Evolutionary conservation across 805 yeast species (phyloP), one percentile per base, ranked within the genome.

Genomic region (Hyphopichia homilentoma): DNA sequence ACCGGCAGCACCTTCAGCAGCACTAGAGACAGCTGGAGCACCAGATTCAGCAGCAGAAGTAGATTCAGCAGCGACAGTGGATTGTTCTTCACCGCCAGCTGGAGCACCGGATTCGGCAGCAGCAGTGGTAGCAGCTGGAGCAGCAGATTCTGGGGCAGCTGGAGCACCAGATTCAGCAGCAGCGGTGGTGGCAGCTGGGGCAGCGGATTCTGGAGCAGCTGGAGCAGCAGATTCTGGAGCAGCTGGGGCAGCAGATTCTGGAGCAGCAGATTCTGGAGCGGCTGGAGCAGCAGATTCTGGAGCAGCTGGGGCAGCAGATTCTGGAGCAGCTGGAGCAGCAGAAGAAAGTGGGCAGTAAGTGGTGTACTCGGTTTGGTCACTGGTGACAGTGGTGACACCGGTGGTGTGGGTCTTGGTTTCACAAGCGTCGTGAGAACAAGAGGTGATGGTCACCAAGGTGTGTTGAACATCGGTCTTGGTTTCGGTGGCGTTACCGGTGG

Each of bases 401-500:
- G 52, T 45, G 28, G 47, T 44, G 11, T 47, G 32, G 6, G 45
- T 45, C 7, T 38, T 32, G 8, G 49, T 42, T 5, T 35, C 23
- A 29, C 53, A 43, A 26, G 36, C 38, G 40, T 41, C 29, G 35
- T 41, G 39, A 12, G 44, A 31, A 33, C 59, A 53, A 14, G 47
- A 44, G 20, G 59, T 53, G 22, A 50, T 29, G 21, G 59, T 50
- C 20, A 49, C 32, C 12, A 42, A 12, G 21, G 52, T 47, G 29
- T 51, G 39, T 26, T 20, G 9, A 20, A 20, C 22, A 11, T 20
- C 11, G 22, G 22, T 4, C 7, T 8, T 11, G 22, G 22, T 20
- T 20, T 20, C 22, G 52, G 54, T 59, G 28, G 52, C 32, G 57
- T 45, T 54, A 32, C 47, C 54, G 43, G 53, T 60, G 35, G 56